Base-by-base conservation (phyloP, 2,329 filamentous ascomycete genomes). In the Epichloe baconii region DNA sequence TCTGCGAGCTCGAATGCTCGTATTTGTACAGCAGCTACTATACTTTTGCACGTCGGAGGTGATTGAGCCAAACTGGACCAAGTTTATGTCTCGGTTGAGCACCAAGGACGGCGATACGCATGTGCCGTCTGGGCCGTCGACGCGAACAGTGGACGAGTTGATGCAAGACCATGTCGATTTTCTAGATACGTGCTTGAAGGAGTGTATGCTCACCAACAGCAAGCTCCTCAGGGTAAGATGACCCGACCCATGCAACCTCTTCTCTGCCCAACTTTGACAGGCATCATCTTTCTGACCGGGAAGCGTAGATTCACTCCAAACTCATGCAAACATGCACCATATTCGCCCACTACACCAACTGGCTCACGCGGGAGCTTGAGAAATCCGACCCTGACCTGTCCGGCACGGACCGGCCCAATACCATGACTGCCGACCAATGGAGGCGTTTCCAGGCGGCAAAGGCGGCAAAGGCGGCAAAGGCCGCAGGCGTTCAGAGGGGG, bases 131-230 rank as follows among this genome's bases (percentile, higher is more conserved):
- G 64, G 65, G 5, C 19, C 8, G 14, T 44, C 52, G 10, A 44
- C 49, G 10, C 70, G 89, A 38, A 98, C 93, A 0, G 93, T 98
- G 1, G 93, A 98, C 62, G 89, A 97, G 70, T 71, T 98, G 63
- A 98, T 98, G 93, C 88, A 97, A 70, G 90, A 97, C 63, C 93
- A 98, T 69, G 90, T 98, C 54, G 93, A 97, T 68, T 98, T 98
- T 66, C 72, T 98, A 46, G 93, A 96, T 61, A 97, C 93, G 4
- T 98, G 93, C 66, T 74, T 98, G 61, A 98, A 97, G 70, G 93
- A 97, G 70, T 97, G 93, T 72, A 97, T 97, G 89, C 76, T 98
- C 57, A 98, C 93, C 19, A 96, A 98, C 66, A 88, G 88, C 64
- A 96, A 95, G 71, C 76, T 98, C 6, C 71, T 98, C 5, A 85